These are phyloP conservation scores for Melastoma candidum DNA, from an alignment of 441 rosid species.

Conservation along the genomic window DNA sequence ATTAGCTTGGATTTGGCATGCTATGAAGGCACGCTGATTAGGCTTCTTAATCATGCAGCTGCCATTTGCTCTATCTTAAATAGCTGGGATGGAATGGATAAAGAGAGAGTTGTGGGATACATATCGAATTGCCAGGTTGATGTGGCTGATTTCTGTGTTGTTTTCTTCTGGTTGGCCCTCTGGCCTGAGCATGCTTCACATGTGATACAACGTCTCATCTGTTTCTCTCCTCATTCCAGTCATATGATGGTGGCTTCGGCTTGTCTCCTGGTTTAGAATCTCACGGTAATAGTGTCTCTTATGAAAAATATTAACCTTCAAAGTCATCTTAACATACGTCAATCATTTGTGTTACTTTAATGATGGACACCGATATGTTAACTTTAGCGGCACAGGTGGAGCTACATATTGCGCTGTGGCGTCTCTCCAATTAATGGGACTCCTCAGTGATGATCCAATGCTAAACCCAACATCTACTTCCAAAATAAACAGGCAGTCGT, in stretches of 20 bases:
- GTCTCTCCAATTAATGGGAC: slow-evolving; percentile 79
- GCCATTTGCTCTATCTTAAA: slow-evolving; percentile 73
- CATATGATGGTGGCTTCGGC: slow-evolving; percentile 98
- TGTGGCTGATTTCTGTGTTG: slow-evolving; percentile 2
- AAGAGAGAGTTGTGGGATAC: slow-evolving; percentile 64
- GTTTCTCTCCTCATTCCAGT: slow-evolving; percentile 31
- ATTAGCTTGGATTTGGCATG: slow-evolving; percentile 9
- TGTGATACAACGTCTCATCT: slow-evolving; percentile 5
- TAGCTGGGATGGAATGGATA: slow-evolving; percentile 88
- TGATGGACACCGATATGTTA: slow-evolving; percentile 32
- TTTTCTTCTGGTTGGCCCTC: slow-evolving; percentile 1
- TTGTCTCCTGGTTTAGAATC: slow-evolving; percentile 86
- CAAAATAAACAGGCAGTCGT: slow-evolving; percentile 33
- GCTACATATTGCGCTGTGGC: slow-evolving; percentile 94
- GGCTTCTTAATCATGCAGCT: slow-evolving; percentile 43
- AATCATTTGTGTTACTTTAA: neutral
- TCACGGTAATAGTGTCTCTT: slow-evolving; percentile 55
- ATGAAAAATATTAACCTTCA: no score
- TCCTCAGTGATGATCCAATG: slow-evolving; percentile 52
- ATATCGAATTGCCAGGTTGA: slow-evolving; percentile 73
- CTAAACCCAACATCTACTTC: slow-evolving; percentile 34
- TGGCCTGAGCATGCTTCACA: slow-evolving; percentile 4
- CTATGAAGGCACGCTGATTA: slow-evolving; percentile 15
- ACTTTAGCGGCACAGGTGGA: slow-evolving; percentile 81
- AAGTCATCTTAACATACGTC: no score